Percentiles rank a stretch among this genome's conserved stretches.
Conservation (phyloP, 106 monocot genomes). For the Posidonia australis region DNA sequence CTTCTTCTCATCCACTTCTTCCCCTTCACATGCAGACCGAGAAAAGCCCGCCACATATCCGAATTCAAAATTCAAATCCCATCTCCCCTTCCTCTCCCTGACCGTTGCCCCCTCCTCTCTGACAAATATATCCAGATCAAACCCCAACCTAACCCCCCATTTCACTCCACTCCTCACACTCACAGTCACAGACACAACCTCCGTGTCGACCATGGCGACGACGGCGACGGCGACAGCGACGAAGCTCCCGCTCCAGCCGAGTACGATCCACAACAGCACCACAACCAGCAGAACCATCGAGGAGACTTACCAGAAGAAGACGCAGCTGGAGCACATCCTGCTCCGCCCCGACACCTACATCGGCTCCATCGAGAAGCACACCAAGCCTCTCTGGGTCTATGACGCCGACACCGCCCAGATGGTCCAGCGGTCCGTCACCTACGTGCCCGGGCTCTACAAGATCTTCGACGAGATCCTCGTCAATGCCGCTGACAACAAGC, state of each 20-base stretch:
- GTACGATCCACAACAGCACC: slow-evolving; percentile 7
- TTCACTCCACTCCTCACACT: no score
- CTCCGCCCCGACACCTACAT: slow-evolving; percentile 97
- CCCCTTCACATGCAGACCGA: no score
- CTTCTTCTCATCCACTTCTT: no score
- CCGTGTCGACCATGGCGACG: no score
- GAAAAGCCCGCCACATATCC: no score
- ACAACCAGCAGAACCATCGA: slow-evolving; percentile 60
- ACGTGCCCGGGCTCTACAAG: slow-evolving; percentile 96
- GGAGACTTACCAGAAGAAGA: slow-evolving; percentile 94
- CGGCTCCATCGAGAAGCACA: slow-evolving; percentile 92
- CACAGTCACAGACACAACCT: no score
- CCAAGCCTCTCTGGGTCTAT: slow-evolving; percentile 78
- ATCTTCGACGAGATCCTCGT: slow-evolving; percentile 99
- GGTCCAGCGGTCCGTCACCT: slow-evolving; percentile 55
- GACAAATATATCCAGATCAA: no score
- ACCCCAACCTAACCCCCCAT: no score
- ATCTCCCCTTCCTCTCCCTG: no score
- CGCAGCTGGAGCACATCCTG: slow-evolving; percentile 99
- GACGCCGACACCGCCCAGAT: slow-evolving; percentile 51
- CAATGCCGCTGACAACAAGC: slow-evolving; percentile 99
- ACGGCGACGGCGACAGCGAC: slow-evolving; percentile 4
- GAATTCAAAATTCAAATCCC: no score
- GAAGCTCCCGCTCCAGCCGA: slow-evolving; percentile 64
- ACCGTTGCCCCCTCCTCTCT: no score